Evolutionary conservation across 768 basidiomycete genomes (phyloP), one percentile per base, ranked within the genome.

Genomic region (Clitopilus hobsonii): DNA sequence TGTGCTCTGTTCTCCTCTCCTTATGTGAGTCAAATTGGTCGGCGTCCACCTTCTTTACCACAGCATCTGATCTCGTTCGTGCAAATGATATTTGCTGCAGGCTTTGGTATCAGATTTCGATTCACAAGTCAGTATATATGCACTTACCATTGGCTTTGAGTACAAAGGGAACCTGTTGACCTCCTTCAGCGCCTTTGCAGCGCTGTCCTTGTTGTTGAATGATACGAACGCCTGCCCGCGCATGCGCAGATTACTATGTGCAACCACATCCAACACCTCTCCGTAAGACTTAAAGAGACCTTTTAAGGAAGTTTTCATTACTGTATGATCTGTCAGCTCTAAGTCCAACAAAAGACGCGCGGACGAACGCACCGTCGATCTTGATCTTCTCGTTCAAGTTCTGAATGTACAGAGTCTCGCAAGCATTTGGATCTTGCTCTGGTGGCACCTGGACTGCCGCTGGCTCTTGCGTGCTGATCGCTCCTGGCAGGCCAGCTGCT

Each of bases 181-280:
- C 69, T 99, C 97, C 75, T 83, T 92, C 81, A 91, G 78, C 6
- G 96, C 96, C 69, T 87, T 89, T 64, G 80, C 78, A 29, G 97
- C 97, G 55, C 82, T 81, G 55, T 98, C 93, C 52, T 85, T 76
- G 28, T 85, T 85, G 54, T 80, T 79, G 69, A 99, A 97, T 30
- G 91, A 93, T 30, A 99, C 92, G 67, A 99, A 99, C 3, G 97
- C 97, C 73, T 99, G 97, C 14, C 97, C 97, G 32, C 97, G 82
- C 97, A 99, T 99, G 32, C 97, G 86, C 57, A 99, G 72, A 75
- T 97, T 98, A 52, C 78, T 73, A 69, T 99, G 97, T 8, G 95
- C 94, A 18, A 94, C 89, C n/a, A 99, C 93, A 66, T 96, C 93
- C 24, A 98, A 72, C 16, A 99, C 89, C 58, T 91, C 87, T 11